These are phyloP conservation scores for Aspergillus incahuasiensis DNA, from an alignment of 495 filamentous ascomycete genomes.

Conservation along the genomic window DNA sequence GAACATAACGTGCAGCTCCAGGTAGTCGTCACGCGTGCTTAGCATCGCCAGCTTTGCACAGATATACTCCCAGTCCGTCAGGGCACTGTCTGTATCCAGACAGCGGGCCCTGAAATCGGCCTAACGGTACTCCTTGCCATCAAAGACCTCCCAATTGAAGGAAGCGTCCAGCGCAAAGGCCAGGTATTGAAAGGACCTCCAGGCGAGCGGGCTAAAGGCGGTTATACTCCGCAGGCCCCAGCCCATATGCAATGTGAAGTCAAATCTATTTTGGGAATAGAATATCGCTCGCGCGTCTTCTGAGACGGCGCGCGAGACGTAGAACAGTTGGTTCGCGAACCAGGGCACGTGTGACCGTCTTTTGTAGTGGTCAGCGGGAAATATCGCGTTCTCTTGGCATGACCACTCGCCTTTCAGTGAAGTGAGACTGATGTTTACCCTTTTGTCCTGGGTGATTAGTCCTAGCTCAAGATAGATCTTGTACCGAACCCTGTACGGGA, in stretches of 20 bases:
- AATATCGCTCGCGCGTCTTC: slow-evolving; percentile 2
- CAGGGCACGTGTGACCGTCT: no score
- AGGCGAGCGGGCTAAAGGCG: background rate
- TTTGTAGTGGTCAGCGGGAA: no score
- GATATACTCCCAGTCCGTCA: background rate
- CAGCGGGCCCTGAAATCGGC: background rate
- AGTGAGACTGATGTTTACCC: no score
- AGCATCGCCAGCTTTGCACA: background rate
- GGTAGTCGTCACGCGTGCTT: background rate
- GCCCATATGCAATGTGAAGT: no score
- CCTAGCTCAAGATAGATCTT: no score
- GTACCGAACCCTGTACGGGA: no score
- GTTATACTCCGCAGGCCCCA: background rate
- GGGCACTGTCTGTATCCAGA: background rate
- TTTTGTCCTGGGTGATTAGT: no score
- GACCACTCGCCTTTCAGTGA: no score
- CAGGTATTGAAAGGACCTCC: slow-evolving; percentile 2
- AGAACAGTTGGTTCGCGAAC: slow-evolving; percentile 14
- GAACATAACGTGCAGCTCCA: slow-evolving; percentile 1
- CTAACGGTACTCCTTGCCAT: no score
- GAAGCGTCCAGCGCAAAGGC: no score
- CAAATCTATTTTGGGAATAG: slow-evolving; percentile 1
- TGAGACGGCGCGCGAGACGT: slow-evolving; percentile 9
- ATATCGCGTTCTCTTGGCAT: no score
- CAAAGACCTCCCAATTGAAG: no score